Base-by-base conservation (phyloP, 1,284 basidiomycete species). In the Ceratorhiza oryzae-sativae region DNA sequence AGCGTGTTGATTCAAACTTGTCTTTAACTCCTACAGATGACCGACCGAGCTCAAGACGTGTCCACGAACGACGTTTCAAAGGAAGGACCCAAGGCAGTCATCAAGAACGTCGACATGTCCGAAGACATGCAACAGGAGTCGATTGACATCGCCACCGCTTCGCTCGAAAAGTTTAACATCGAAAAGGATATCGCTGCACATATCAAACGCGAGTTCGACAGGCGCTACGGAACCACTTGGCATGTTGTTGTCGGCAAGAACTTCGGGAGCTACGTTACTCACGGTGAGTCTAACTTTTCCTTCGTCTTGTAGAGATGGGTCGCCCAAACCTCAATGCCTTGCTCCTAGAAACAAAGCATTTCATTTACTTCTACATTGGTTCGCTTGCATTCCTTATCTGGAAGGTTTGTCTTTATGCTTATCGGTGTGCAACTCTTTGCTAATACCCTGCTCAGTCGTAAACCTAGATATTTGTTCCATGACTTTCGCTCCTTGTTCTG, bases 101-200 rank as follows among this genome's bases (percentile, higher is more conserved):
- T 98, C 80, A 98, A 98, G 84, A 95, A 93, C 79, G 95, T 97
- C 73, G 96, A 98, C 83, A 98, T 98, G 96, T 86, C 84, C 73
- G 93, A 97, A 74, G 94, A 97, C 77, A 94, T 98, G 94, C 95
- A 98, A 82, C 90, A 93, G 81, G 90, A 93, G 81, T 90, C 90
- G 75, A 91, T 98, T 77, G 93, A 97, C 78, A 89, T 95, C 77
- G 90, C 95, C 32, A 87, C 87, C 20, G 86, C 88, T 30, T 94
- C 95, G 0, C 86, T 98, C 79, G 91, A 94, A 76, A 93, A 94
- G 81, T 95, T 91, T 83, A 91, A 87, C 80, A 92, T 97, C 82
- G 96, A 98, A 85, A 98, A 97, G 83, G 94, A 99, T 81, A 95
- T 98, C 79, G 97, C 96, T 13, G 95, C 96, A 46, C 90, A 94